A percentile compares a stretch with the other conserved stretches of the same genome.
Conservation (phyloP, 75 land plant genomes). For the Picea sitchensis region DNA sequence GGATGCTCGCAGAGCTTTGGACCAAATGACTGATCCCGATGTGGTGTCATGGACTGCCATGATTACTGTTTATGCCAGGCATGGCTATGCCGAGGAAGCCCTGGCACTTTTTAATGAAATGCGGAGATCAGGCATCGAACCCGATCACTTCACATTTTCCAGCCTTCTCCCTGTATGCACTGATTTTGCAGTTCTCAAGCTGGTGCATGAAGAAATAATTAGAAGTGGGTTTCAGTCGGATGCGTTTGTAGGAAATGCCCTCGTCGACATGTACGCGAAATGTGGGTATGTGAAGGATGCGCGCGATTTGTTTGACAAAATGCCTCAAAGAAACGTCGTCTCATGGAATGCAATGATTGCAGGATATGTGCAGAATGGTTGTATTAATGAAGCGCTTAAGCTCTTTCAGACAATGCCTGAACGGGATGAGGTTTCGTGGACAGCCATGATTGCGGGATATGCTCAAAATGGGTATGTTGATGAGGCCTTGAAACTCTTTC, state of each 20-base stretch:
- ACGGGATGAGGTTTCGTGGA: too few relatives aligned
- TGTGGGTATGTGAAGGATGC: constrained; percentile 29
- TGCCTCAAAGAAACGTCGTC: too few relatives aligned
- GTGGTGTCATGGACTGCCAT: constrained; percentile 48
- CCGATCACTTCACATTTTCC: neutral
- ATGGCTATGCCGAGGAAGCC: constrained; percentile 32
- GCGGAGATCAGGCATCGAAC: constrained; percentile 23
- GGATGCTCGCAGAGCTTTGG: constrained; percentile 30
- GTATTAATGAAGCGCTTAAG: too few relatives aligned
- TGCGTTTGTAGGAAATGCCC: constrained; percentile 22
- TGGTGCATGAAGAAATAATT: constrained; percentile 26
- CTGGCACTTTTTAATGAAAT: constrained; percentile 37
- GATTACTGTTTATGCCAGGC: constrained; percentile 42
- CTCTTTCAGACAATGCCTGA: too few relatives aligned
- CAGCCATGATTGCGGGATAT: too few relatives aligned
- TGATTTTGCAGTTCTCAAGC: constrained; percentile 10
- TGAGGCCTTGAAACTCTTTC: too few relatives aligned
- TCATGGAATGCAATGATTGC: too few relatives aligned
- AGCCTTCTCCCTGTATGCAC: constrained; percentile 10
- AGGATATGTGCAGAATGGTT: too few relatives aligned
- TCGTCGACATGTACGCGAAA: constrained; percentile 43
- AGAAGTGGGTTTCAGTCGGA: constrained; percentile 22
- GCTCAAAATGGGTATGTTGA: too few relatives aligned
- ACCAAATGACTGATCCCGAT: constrained; percentile 27
- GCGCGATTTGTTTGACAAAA: constrained; percentile 21